Evolutionary conservation across 345 rosid genomes (phyloP), one percentile per base, ranked within the genome.

Genomic region (Eucalyptus cloeziana): DNA sequence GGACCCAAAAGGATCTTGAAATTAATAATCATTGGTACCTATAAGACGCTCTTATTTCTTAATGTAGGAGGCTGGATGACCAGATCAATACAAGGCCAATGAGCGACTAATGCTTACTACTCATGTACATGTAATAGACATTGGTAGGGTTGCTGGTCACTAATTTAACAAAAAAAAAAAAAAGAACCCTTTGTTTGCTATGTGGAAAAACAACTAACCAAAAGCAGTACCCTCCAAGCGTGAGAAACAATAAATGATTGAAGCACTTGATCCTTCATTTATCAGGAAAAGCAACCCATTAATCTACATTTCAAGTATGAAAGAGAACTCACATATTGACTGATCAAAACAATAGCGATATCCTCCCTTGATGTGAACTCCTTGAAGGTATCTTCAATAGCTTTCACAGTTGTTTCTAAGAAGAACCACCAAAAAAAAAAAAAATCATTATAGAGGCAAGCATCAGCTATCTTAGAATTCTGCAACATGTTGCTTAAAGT

Each of bases 311-410:
- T 76, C 83, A 76, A 37, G 27, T 22, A 76, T 40, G 62, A 62
- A 47, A 87, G 86, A 51, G 85, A 92, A 94, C 99, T 94, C 92
- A 97, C 99, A 87, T 94, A 95, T 94, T 97, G 99, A 90, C 97
- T 94, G 90, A 96, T 94, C 88, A 96, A 91, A 85, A 96, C 93
- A 86, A 96, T 93, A 49, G 96, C 97, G 71, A 97, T 94, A 86
- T 97, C 99, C 86, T 95, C 97, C 89, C 94, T 96, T 19, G 96
- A 51, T 44, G 96, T 95, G 93, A 95, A 97, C 91, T 96, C 97
- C 90, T 95, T 96, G 91, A 97, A 97, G 89, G 99, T 92, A 88
- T 96, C 99, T 93, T 97, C 99, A 89, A 94, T 96, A 49, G 93
- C 94, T 89, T 96, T 95, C 89, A 96, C 96, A 15, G 98, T 94